phyloP scores from a whole-genome alignment of 306 rosid species.

The Gastrolobium bilobum region DNA sequence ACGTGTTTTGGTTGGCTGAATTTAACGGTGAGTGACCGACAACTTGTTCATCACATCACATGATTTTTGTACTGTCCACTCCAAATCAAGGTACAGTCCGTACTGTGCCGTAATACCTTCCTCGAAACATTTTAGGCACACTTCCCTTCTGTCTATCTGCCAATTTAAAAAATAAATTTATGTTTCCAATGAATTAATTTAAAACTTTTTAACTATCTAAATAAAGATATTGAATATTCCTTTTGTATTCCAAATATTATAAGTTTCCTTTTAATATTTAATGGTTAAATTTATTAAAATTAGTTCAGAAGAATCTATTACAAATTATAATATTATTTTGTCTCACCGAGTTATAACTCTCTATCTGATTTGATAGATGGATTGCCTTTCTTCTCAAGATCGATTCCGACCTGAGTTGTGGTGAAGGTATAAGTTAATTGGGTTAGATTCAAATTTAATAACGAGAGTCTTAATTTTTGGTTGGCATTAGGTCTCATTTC shows the following conservation, averaged over 20 bases:
- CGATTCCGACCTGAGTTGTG: neutral
- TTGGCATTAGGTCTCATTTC: too few relatives aligned
- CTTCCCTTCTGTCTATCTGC: neutral
- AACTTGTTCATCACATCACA: slow-evolving; percentile 29
- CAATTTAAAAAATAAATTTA: neutral
- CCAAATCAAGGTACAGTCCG: slow-evolving; percentile 50
- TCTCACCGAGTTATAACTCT: too few relatives aligned
- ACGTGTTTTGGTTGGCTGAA: slow-evolving; percentile 26
- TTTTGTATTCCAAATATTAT: neutral
- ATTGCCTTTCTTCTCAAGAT: too few relatives aligned
- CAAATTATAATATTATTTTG: too few relatives aligned
- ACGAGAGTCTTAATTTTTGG: neutral
- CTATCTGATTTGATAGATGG: too few relatives aligned
- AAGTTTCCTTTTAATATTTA: too few relatives aligned
- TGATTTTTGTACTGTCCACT: slow-evolving; percentile 22
- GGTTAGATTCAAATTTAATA: neutral
- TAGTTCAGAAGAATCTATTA: too few relatives aligned
- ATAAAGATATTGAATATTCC: neutral
- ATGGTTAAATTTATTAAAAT: too few relatives aligned
- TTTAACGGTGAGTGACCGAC: neutral
- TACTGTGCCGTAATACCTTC: slow-evolving; percentile 51
- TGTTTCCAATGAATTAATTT: neutral
- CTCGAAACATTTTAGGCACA: neutral
- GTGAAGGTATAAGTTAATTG: neutral
- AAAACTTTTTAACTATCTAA: neutral